phyloP scores from a whole-genome alignment of 768 basidiomycete genomes.

The Boletus vinaceobasis region DNA sequence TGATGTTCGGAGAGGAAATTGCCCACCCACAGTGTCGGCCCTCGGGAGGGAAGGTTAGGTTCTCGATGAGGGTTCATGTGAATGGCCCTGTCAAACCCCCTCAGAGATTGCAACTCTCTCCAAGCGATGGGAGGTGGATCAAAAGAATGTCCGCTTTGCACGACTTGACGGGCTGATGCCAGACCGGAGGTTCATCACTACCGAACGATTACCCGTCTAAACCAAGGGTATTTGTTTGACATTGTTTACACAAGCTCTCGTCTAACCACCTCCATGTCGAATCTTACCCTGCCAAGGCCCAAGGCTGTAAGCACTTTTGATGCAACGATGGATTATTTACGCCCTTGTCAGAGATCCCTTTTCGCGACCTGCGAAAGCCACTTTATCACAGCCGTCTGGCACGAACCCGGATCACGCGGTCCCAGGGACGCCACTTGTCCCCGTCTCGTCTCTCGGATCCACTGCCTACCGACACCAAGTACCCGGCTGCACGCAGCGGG shows the following conservation, averaged over 20 bases:
- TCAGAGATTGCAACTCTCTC: background rate
- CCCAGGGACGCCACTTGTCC: conserved; percentile 5
- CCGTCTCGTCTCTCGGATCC: background rate
- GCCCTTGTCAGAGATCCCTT: background rate
- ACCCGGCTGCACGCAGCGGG: background rate
- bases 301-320: background rate
- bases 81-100: conserved; percentile 2
- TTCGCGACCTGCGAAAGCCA: background rate
- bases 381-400: background rate
- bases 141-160: background rate
- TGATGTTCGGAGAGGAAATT: conserved; percentile 4
- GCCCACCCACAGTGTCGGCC: background rate
- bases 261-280: background rate
- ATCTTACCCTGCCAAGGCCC: background rate
- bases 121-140: conserved; percentile 5
- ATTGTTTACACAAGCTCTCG: conserved; percentile 3
- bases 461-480: too few relatives aligned
- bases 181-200: background rate
- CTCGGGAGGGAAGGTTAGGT: conserved; percentile 10
- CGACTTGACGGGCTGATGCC: background rate
- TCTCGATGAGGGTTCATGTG: conserved; percentile 15
- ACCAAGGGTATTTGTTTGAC: background rate
- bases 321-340: background rate
- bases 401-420: conserved; percentile 11
- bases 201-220: background rate